Percentiles rank a stretch among this genome's conserved stretches.
Evolutionary conservation across 2,329 filamentous ascomycete species (phyloP).

Genomic region (Exophiala sp.): DNA sequence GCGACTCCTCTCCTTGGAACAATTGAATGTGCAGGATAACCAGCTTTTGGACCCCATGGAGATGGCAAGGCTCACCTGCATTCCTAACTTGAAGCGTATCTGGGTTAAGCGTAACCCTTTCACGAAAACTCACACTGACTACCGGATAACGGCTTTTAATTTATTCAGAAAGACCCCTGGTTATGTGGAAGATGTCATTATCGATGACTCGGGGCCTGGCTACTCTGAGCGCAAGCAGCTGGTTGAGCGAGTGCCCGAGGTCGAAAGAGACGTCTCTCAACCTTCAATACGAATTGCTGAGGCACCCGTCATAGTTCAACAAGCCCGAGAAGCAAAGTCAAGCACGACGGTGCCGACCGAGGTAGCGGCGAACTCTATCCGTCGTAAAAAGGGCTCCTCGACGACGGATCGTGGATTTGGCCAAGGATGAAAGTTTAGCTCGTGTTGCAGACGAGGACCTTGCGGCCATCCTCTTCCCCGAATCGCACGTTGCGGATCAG

Average conservation of each 20-base stretch:
- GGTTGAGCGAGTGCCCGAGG: constrained; percentile 71
- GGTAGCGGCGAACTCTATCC: constrained; percentile 30
- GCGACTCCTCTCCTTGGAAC: constrained; percentile 77
- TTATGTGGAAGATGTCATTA: constrained; percentile 81
- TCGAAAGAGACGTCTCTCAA: constrained; percentile 52
- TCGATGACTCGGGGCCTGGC: constrained; percentile 77
- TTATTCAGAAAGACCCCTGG: constrained; percentile 85
- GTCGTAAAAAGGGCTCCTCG: constrained; percentile 48
- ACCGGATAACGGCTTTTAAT: constrained; percentile 90
- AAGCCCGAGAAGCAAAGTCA: constrained; percentile 6
- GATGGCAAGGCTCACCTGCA: constrained; percentile 77
- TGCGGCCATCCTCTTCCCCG: constrained; percentile 12
- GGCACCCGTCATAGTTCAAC: constrained; percentile 14
- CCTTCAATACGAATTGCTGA: constrained; percentile 38
- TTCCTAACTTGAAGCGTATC: constrained; percentile 85
- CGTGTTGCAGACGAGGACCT: constrained; percentile 19
- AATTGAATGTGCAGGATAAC: constrained; percentile 88
- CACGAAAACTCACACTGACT: constrained; percentile 75
- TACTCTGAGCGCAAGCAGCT: constrained; percentile 80
- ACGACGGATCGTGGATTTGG: constrained; percentile 54
- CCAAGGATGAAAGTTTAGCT: constrained; percentile 38
- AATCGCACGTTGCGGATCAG: constrained; percentile 11
- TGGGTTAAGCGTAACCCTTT: constrained; percentile 93
- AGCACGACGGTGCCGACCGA: constrained; percentile 11
- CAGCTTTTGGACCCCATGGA: constrained; percentile 84